Evolutionary conservation across 2,329 filamentous ascomycete species (phyloP).

Genomic region (Epichloe aotearoae): DNA sequence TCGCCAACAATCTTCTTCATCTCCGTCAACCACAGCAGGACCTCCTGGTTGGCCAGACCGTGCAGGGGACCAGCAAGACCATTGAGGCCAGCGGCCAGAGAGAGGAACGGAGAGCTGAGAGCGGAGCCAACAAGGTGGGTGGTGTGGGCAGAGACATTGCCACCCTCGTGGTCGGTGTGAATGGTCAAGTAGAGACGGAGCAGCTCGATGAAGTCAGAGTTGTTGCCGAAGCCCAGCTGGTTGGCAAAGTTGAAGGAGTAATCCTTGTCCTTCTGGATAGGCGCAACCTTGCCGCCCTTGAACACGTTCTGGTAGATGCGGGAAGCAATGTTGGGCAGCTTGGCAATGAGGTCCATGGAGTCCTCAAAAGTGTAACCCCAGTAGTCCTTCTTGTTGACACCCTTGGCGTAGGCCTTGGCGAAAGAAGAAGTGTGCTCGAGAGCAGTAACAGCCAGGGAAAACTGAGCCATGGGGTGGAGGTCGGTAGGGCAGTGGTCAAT

Average conservation of each 20-base stretch:
- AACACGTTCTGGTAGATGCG: slow-evolving; percentile 99
- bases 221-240: slow-evolving; percentile 92
- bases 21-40: slow-evolving; percentile 96
- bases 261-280: slow-evolving; percentile 97
- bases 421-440: slow-evolving; percentile 98
- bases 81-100: slow-evolving; percentile 90
- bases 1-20: slow-evolving; percentile 94
- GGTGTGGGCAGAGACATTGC: slow-evolving; percentile 96
- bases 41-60: slow-evolving; percentile 99
- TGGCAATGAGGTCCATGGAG: slow-evolving; percentile 98
- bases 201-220: slow-evolving; percentile 94
- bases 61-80: slow-evolving; percentile 96
- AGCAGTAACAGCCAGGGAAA: slow-evolving; percentile 93
- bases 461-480: slow-evolving; percentile 99
- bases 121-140: slow-evolving; percentile 95
- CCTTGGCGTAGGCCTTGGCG: slow-evolving; percentile 97
- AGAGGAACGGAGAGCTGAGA: slow-evolving; percentile 95
- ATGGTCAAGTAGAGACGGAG: slow-evolving; percentile 99
- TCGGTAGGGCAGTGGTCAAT: slow-evolving; percentile 99
- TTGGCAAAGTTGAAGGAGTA: slow-evolving; percentile 99
- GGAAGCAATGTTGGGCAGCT: slow-evolving; percentile 93
- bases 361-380: slow-evolving; percentile 99
- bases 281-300: slow-evolving; percentile 97
- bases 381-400: slow-evolving; percentile 99
- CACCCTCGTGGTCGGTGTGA: slow-evolving; percentile 99